Percentiles rank a stretch among this genome's conserved stretches.
phyloP scores from a whole-genome alignment of 2,329 filamentous ascomycete species.

The Bipolaris gigantea region DNA sequence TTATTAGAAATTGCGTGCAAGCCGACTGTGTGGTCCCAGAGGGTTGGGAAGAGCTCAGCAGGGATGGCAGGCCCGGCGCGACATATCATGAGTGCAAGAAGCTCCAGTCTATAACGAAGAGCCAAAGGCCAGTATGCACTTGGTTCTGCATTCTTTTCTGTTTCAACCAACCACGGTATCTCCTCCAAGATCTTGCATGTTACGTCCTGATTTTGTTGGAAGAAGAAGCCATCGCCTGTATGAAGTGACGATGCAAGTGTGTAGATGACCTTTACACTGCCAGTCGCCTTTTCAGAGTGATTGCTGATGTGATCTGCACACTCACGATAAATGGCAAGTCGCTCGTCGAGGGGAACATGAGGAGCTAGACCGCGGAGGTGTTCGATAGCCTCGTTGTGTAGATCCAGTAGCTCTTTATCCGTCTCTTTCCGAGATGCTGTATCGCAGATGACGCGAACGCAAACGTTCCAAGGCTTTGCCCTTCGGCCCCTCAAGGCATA shows the following conservation, averaged over 20 bases:
- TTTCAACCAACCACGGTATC: conserved; percentile 40
- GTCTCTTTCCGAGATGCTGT: conserved; percentile 61
- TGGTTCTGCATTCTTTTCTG: conserved; percentile 19
- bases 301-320: conserved; percentile 70
- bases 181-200: conserved; percentile 44
- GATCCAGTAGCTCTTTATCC: conserved; percentile 60
- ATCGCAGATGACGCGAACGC: conserved; percentile 71
- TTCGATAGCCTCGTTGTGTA: conserved; percentile 65
- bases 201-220: conserved; percentile 31
- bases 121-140: conserved; percentile 21
- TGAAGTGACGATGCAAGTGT: conserved; percentile 28
- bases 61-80: conserved; percentile 65
- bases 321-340: conserved; percentile 63
- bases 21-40: conserved; percentile 77
- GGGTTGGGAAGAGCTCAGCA: conserved; percentile 60
- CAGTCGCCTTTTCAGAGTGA: conserved; percentile 66
- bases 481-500: conserved; percentile 20
- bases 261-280: conserved; percentile 67
- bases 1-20: conserved; percentile 59
- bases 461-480: conserved; percentile 56
- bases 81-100: conserved; percentile 61
- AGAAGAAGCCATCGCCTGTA: conserved; percentile 25
- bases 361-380: conserved; percentile 64
- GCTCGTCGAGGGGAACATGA: conserved; percentile 61
- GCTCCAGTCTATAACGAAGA: conserved; percentile 52